Evolutionary conservation across 2,329 filamentous ascomycete genomes (phyloP).

Genomic region (Fulvia fulva): DNA sequence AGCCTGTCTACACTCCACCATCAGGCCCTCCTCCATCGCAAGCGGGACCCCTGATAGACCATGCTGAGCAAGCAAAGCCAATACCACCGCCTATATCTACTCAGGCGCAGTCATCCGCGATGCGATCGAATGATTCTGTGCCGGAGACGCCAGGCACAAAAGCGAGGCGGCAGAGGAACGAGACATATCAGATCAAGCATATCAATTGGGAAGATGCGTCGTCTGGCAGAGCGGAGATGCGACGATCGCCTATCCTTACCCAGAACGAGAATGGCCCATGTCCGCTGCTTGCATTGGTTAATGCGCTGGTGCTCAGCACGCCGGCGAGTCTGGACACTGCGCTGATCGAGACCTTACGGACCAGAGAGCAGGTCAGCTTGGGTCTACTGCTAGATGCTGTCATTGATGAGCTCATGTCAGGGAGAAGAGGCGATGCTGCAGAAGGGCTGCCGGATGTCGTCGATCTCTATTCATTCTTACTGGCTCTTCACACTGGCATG

Average conservation of each 20-base stretch:
- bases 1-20: slow-evolving; percentile 20
- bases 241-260: slow-evolving; percentile 80
- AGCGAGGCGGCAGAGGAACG: slow-evolving; percentile 51
- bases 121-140: slow-evolving; percentile 9
- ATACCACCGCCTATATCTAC: slow-evolving; percentile 34
- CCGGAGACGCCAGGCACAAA: slow-evolving; percentile 39
- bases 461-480: slow-evolving; percentile 81
- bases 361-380: slow-evolving; percentile 82
- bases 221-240: slow-evolving; percentile 54
- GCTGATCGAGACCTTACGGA: slow-evolving; percentile 70
- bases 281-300: slow-evolving; percentile 86
- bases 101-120: slow-evolving; percentile 4
- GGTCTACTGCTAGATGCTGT: slow-evolving; percentile 82
- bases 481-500: slow-evolving; percentile 91
- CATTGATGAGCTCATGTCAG: slow-evolving; percentile 88
- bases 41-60: slow-evolving; percentile 30
- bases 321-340: slow-evolving; percentile 63
- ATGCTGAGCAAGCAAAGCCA: slow-evolving; percentile 26
- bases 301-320: slow-evolving; percentile 82
- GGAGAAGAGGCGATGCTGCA: slow-evolving; percentile 60
- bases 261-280: slow-evolving; percentile 96
- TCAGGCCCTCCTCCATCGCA: slow-evolving; percentile 30
- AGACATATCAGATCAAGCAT: slow-evolving; percentile 91
- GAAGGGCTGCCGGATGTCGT: slow-evolving; percentile 75
- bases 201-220: slow-evolving; percentile 75